phyloP scores from a whole-genome alignment of 1,284 basidiomycete genomes.

The Malassezia globosa region DNA sequence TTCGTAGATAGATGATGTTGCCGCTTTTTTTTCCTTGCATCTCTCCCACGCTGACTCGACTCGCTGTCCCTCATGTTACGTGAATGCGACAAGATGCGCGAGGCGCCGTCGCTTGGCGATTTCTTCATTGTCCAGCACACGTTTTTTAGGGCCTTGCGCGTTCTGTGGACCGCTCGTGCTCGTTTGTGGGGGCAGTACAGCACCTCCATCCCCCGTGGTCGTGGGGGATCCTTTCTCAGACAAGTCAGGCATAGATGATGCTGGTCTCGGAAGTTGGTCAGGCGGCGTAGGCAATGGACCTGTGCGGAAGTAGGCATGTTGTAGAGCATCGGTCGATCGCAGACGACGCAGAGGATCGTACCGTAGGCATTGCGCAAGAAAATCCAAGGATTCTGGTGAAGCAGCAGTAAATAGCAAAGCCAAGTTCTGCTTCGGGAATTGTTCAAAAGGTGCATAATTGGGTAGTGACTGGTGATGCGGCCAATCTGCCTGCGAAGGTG shows the following conservation, averaged over 20 bases:
- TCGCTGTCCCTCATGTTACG: too few relatives aligned
- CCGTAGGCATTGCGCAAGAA: slow-evolving; percentile 65
- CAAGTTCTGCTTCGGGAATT: slow-evolving; percentile 66
- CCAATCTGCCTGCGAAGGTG: slow-evolving; percentile 93
- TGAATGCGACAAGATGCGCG: slow-evolving; percentile 19
- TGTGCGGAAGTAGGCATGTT: slow-evolving; percentile 36
- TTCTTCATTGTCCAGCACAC: slow-evolving; percentile 21
- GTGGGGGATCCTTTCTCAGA: background rate
- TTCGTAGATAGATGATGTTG: background rate
- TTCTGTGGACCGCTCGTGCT: background rate
- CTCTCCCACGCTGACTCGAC: background rate
- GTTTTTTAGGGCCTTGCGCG: slow-evolving; percentile 17
- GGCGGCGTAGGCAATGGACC: slow-evolving; percentile 32
- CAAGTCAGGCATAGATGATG: slow-evolving; percentile 12
- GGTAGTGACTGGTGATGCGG: slow-evolving; percentile 62
- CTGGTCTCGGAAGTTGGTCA: slow-evolving; percentile 31
- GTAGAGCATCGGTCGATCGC: slow-evolving; percentile 52
- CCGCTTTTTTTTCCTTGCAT: background rate
- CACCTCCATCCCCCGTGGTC: background rate
- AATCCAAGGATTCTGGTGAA: slow-evolving; percentile 70
- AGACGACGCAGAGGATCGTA: slow-evolving; percentile 79
- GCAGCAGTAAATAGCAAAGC: slow-evolving; percentile 82
- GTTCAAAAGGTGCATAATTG: slow-evolving; percentile 28
- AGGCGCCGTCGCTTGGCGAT: slow-evolving; percentile 35
- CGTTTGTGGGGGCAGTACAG: slow-evolving; percentile 4